A percentile compares a stretch with the other conserved stretches of the same genome.
phyloP scores from a whole-genome alignment of 768 basidiomycete species.

The Pholiota conissans region DNA sequence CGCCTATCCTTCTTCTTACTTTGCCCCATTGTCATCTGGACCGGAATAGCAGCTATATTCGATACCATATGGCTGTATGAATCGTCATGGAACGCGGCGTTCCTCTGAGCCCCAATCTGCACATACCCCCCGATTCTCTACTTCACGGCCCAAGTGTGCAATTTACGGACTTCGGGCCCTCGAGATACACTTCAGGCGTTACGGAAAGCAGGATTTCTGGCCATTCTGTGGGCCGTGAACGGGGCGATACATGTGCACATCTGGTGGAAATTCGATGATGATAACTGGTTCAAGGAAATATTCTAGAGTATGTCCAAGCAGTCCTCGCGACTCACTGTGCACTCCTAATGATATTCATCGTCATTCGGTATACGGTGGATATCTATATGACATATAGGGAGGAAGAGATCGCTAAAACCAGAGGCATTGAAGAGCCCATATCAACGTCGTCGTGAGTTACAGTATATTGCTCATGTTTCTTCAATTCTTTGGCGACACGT shows the following conservation, averaged over 20 bases:
- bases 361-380: neutral
- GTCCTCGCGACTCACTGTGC: neutral
- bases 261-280: neutral
- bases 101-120: neutral
- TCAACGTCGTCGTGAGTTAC: neutral
- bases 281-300: no score
- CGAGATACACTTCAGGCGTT: neutral
- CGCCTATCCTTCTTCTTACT: neutral
- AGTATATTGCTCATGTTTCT: no score
- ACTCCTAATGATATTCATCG: neutral
- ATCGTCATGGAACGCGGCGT: no score
- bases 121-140: neutral
- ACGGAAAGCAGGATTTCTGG: neutral
- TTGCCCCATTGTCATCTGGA: neutral
- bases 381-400: neutral
- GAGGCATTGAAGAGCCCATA: neutral
- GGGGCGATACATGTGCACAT: neutral
- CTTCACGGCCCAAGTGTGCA: neutral
- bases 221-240: neutral
- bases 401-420: neutral
- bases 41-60: neutral
- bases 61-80: neutral
- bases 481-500: no score
- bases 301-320: neutral
- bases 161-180: no score